Evolutionary conservation across 768 basidiomycete species (phyloP), one percentile per base, ranked within the genome.

Genomic region (Pilatotrama ljubarskyi): DNA sequence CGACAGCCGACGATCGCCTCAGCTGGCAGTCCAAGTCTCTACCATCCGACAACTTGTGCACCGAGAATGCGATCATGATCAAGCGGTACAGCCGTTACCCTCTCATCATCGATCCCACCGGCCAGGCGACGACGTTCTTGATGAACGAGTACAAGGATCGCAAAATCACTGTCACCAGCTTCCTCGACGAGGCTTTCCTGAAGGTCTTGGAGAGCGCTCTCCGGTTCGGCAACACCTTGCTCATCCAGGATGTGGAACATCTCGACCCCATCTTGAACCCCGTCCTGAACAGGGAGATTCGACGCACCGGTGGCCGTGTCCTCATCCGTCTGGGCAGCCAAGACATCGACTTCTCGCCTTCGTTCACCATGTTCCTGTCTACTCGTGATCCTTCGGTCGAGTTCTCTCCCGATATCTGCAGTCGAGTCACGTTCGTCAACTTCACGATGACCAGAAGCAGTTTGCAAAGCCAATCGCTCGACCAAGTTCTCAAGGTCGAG

Each of bases 1-100:
- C 97, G 5, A 95, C 96, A 2, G 95, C 95, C 0, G 97, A 98
- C 69, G 93, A 98, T 69, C 90, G 96, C 42, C 82, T 97, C 62
- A 86, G 82, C 67, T 99, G 95, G 97, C 94, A 96, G 74, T 90
- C 93, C 29, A 95, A 94, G 69, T 89, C 93, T 0, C 80, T 98
- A n/a, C 97, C 97, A 1, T 87, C 93, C 5, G 95, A 99, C 74
- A 95, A 91, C 63, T 79, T 99, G 44, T 98, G 94, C 65, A 93
- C 92, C 0, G 97, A 98, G 77, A 99, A 99, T 70, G 97, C 97
- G n/a, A 95, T 98, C 75, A 98, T 98, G 94, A 85, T 99, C 70
- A 95, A 96, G 71, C 88, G 95, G 49, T 98, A 95, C 84, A 93
- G 93, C 69, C 91, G 97, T 18, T 98, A 98, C 73, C 97, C 97